Evolutionary conservation across 176 grass and related monocot species (phyloP).

Genomic region (Avena eriantha): DNA sequence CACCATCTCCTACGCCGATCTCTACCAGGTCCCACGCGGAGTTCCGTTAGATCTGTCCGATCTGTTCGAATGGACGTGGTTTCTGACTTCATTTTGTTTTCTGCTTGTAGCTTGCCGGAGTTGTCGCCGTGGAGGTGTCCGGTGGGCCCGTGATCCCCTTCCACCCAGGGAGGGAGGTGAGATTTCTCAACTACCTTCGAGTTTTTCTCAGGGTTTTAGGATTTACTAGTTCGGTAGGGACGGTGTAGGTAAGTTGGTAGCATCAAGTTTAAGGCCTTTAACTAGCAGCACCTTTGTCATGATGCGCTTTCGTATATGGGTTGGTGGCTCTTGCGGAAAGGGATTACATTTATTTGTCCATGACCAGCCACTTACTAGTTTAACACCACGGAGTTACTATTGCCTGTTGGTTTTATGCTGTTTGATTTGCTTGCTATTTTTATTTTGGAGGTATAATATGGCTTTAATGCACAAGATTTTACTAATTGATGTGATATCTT

Average conservation of each 20-base stretch:
- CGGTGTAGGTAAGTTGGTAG: not conserved
- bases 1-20: conserved; percentile 81
- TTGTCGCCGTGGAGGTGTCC: conserved; percentile 66
- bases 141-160: conserved; percentile 65
- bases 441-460: not conserved
- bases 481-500: not conserved
- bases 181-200: conserved; percentile 1
- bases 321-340: not conserved
- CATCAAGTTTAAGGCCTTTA: not conserved
- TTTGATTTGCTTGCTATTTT: not conserved
- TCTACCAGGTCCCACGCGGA: conserved; percentile 69
- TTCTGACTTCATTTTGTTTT: not conserved
- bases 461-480: not conserved
- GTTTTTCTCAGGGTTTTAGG: conserved; percentile 38
- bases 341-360: not conserved
- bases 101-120: conserved; percentile 57
- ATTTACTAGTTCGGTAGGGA: not conserved
- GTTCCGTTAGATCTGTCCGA: conserved; percentile 14
- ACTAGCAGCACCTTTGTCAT: not conserved
- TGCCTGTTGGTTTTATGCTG: not conserved
- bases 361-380: not conserved
- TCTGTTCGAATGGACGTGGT: conserved; percentile 22
- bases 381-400: not conserved
- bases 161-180: conserved; percentile 73
- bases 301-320: not conserved